Evolutionary conservation across 2,329 filamentous ascomycete species (phyloP).

Genomic region (Cladosporium oxysporum): DNA sequence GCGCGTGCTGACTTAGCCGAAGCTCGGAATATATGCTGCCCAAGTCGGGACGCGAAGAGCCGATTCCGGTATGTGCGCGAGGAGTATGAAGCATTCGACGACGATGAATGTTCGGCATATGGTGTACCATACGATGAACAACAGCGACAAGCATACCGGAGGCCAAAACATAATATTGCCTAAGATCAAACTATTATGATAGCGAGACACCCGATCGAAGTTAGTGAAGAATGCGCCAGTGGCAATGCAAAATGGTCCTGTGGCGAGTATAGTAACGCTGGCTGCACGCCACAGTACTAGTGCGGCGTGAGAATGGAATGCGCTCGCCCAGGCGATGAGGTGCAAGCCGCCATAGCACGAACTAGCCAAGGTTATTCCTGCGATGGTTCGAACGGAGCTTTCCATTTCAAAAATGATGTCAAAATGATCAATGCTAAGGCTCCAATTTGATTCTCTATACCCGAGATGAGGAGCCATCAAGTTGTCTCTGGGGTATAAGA

Average conservation of each 20-base stretch:
- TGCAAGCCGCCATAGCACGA: conserved; percentile 6
- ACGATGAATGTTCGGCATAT: conserved; percentile 7
- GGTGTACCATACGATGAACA: background rate
- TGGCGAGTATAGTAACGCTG: background rate
- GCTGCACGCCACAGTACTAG: background rate
- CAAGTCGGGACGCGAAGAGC: conserved; percentile 2
- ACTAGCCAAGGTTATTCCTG: background rate
- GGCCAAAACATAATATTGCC: background rate
- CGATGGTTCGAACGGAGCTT: background rate
- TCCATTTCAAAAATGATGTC: background rate
- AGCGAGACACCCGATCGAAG: no score
- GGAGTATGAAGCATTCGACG: conserved; percentile 8
- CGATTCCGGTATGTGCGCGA: conserved; percentile 1
- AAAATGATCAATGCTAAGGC: background rate
- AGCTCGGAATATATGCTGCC: conserved; percentile 4
- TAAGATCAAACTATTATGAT: no score
- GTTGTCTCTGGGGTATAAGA: no score
- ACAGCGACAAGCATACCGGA: background rate
- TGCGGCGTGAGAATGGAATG: background rate
- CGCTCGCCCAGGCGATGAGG: background rate
- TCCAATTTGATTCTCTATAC: background rate
- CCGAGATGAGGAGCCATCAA: background rate
- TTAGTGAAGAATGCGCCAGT: background rate
- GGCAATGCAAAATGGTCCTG: background rate
- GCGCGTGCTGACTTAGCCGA: background rate